phyloP scores from a whole-genome alignment of 768 basidiomycete genomes.

The Leccinum boreale region DNA sequence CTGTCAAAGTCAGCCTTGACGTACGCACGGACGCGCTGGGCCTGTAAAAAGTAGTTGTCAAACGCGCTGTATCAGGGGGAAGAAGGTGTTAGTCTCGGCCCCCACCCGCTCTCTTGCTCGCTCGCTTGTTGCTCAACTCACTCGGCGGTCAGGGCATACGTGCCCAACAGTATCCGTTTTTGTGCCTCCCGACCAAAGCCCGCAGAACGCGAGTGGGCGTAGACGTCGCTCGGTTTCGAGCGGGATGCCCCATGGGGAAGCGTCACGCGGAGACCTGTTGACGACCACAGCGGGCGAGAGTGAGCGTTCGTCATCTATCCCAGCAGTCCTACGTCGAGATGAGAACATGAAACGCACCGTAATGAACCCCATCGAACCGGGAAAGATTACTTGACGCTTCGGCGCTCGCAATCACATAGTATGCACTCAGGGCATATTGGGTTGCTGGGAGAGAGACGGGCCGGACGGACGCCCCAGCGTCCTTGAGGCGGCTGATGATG shows the following conservation, averaged over 20 bases:
- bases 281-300: not conserved
- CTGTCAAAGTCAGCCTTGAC: conserved; percentile 71
- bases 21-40: conserved; percentile 71
- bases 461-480: conserved; percentile 61
- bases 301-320: not conserved
- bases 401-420: conserved; percentile 93
- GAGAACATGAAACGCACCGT: conserved; percentile 46
- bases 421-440: conserved; percentile 79
- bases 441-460: conserved; percentile 73
- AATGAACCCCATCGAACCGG: conserved; percentile 84
- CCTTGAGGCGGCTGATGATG: conserved; percentile 39
- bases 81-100: not conserved
- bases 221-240: conserved; percentile 52
- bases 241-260: conserved; percentile 41
- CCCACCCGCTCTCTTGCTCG: not conserved
- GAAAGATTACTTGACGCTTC: conserved; percentile 93
- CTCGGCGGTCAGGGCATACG: conserved; percentile 91
- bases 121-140: conserved; percentile 46
- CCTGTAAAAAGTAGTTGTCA: conserved; percentile 95
- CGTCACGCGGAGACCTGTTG: conserved; percentile 48
- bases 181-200: conserved; percentile 85
- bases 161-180: conserved; percentile 84
- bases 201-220: conserved; percentile 61
- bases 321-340: not conserved
- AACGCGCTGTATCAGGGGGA: conserved; percentile 62